Base-by-base conservation (phyloP, 176 grass and related monocot species). In the Oropetium thomaeum region DNA sequence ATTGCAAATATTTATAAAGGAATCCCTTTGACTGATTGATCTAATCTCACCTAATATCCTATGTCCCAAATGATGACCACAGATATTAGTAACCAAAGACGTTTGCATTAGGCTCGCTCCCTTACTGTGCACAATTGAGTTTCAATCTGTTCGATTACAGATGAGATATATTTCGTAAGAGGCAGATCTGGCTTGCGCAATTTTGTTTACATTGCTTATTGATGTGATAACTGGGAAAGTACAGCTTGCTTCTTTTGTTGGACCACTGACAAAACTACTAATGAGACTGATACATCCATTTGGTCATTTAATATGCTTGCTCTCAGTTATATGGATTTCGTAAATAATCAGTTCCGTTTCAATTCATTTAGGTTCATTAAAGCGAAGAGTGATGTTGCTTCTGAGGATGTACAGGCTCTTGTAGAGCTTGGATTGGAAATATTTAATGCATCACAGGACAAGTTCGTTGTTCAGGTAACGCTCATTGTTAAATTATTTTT, bases 351-450 rank as follows among this genome's bases (percentile, higher is more conserved):
- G 12, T 78, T 33, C 72, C 41, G 63, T 67, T 47, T 19, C 22
- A 63, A 14, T 87, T 34, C 37, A 71, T 81, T 48, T 91, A 98
- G 95, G 69, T 98, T 86, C 69, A 70, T 94, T 65, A 94, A 89
- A 70, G 95, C 95, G 38, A 98, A 98, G 89, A 98, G 95, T 87
- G 91, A 98, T 48, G 73, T 98, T 61, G 58, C 84, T 92, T 59
- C 78, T 75, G 86, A 64, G 79, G 85, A 92, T 67, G 82, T 94
- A 71, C 86, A 87, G 15, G 63, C 88, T 73, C 80, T 98, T 73
- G 62, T 94, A 28, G 82, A 89, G 84, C 78, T 98, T 62, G 95
- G 95, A 12, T 69, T 98, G 79, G 86, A 87, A 58, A 71, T 98
- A 81, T 98, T 98, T 86, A 86, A 92, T 39, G 87, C 91, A 66